Conservation (phyloP, 2,329 filamentous ascomycete genomes). For the Monilinia aucupariae region DNA sequence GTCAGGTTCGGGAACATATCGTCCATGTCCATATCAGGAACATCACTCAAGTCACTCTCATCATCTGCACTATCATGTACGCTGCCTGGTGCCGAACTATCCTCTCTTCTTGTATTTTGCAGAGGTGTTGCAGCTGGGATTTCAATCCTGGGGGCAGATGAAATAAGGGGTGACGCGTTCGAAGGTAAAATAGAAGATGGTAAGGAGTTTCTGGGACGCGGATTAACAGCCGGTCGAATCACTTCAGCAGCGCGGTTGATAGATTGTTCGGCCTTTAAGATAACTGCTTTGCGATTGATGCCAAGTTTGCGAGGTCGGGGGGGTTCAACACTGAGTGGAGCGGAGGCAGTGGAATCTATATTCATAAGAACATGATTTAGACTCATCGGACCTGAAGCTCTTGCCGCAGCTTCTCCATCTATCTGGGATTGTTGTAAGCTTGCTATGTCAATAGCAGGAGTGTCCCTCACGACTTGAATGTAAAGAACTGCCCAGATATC, state of each 20-base stretch:
- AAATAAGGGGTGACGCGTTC: constrained; percentile 32
- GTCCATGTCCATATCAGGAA: constrained; percentile 35
- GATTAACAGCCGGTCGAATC: constrained; percentile 36
- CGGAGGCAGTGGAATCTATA: constrained; percentile 30
- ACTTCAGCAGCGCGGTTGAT: constrained; percentile 40
- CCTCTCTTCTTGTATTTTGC: constrained; percentile 33
- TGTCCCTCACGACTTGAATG: constrained; percentile 55
- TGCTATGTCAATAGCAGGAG: constrained; percentile 40
- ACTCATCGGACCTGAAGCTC: constrained; percentile 31
- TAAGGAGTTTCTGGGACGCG: constrained; percentile 21
- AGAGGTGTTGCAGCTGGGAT: constrained; percentile 29
- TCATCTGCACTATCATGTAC: constrained; percentile 49
- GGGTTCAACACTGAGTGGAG: constrained; percentile 27
- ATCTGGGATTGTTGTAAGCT: constrained; percentile 42
- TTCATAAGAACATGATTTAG: constrained; percentile 34
- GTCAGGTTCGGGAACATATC: constrained; percentile 25
- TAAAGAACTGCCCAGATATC: constrained; percentile 82
- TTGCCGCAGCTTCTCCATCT: constrained; percentile 41
- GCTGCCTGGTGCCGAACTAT: constrained; percentile 36
- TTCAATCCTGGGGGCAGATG: constrained; percentile 36
- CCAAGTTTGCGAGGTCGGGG: constrained; percentile 30
- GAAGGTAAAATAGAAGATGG: constrained; percentile 22
- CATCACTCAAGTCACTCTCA: constrained; percentile 50
- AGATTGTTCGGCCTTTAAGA: constrained; percentile 57
- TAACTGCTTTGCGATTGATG: constrained; percentile 43